A percentile compares a stretch with the other conserved stretches of the same genome.
Evolutionary conservation across 1,284 basidiomycete genomes (phyloP).

Genomic region (Ustilago cynodontis): DNA sequence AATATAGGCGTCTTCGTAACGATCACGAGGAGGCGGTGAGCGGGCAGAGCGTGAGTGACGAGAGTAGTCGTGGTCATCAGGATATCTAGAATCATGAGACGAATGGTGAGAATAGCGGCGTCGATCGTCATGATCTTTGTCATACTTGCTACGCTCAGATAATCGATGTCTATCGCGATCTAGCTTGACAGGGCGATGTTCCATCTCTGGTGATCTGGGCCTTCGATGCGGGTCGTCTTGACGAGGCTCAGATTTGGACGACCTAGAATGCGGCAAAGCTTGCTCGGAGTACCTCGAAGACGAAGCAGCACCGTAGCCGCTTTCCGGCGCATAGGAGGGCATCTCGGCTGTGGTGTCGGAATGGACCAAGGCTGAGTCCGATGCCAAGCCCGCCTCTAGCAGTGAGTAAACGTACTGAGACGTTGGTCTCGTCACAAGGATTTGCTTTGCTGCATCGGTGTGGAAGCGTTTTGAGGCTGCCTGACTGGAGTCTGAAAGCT

Average conservation of each 20-base stretch:
- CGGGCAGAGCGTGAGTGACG: neutral
- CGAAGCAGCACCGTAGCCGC: conserved; percentile 23
- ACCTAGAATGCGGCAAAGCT: conserved; percentile 10
- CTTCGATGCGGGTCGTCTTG: conserved; percentile 1
- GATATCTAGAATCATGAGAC: neutral
- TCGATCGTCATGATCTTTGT: conserved; percentile 20
- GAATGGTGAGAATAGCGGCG: conserved; percentile 4
- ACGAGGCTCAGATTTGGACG: conserved; percentile 11
- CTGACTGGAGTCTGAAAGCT: no score
- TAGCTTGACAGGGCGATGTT: conserved; percentile 2
- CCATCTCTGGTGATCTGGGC: conserved; percentile 12
- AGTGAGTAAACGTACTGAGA: neutral
- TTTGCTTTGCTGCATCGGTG: neutral
- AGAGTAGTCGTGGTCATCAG: conserved; percentile 7
- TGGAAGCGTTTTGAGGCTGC: neutral
- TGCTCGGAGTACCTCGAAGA: conserved; percentile 26
- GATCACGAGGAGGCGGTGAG: conserved; percentile 11
- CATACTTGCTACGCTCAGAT: neutral
- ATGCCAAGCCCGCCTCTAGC: neutral
- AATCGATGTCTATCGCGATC: conserved; percentile 7
- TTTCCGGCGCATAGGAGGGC: conserved; percentile 22
- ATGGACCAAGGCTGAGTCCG: neutral
- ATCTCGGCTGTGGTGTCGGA: conserved; percentile 10
- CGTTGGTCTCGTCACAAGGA: neutral
- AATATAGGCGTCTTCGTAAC: neutral